Evolutionary conservation across 768 basidiomycete genomes (phyloP), one percentile per base, ranked within the genome.

Genomic region (Austroboletus festivus): DNA sequence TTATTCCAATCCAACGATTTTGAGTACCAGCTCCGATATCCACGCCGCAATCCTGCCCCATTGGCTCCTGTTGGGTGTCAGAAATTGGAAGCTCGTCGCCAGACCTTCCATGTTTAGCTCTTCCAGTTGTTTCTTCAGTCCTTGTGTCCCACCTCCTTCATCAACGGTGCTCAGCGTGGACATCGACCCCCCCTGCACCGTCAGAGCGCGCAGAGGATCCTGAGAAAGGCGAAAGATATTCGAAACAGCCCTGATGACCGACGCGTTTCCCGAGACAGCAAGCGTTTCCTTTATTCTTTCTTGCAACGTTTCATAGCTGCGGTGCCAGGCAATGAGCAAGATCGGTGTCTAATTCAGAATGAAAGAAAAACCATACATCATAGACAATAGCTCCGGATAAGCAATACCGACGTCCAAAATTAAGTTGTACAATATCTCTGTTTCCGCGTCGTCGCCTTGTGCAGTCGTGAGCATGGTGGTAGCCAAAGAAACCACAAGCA

Each of bases 361-460:
- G 15, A 38, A 46, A 49, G 34, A 52, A 40, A 55, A 35, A 31
- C 80, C 90, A 51, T 71, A 92, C 90, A 80, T 77, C 62, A 89
- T 75, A 2, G 81, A 71, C 20, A 91, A 72, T 19, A 83, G 76
- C 18, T 92, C 87, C 1, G 91, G 91, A 65, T 81, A 86, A 9
- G 72, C 67, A 7, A 69, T 68, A 15, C 82, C 79, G 13, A 91
- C 77, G 37, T 91, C 85, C 24, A 87, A 80, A 24, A 96, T 73
- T 26, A 95, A 63, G 40, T 76, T 75, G 64, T 86, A 93, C 38
- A 94, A 65, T 34, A 93, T 84, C 62, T 90, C 81, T 2, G 84
- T 85, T 68, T 96, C 93, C 2, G 76, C 73, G 54, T 90, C 88
- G 53, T 91, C 88, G 3, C 85, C 83, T 59, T 89, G 84, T 1